Percentiles rank a stretch among this genome's conserved stretches.
phyloP scores from a whole-genome alignment of 1,139 yeast species.

The Geotrichum fermentans region DNA sequence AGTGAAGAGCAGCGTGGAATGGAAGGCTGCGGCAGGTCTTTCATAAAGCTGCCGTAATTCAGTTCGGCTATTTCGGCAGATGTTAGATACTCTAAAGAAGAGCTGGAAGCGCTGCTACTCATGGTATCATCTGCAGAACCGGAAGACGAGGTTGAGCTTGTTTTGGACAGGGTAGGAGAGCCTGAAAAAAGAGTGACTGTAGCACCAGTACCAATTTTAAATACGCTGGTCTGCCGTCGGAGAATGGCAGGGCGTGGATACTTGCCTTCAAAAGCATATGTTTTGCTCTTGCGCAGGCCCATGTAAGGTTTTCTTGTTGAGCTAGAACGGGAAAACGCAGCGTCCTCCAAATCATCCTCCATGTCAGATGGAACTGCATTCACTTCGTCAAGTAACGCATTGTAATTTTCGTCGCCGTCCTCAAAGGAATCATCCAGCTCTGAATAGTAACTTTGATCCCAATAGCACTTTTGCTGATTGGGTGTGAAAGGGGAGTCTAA shows the following conservation, averaged over 20 bases:
- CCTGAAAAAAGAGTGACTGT: slow-evolving; percentile 19
- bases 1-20: slow-evolving; percentile 12
- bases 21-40: slow-evolving; percentile 5
- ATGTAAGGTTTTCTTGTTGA: background rate
- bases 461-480: background rate
- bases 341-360: slow-evolving; percentile 11
- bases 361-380: slow-evolving; percentile 18
- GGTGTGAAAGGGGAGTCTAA: background rate
- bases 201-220: slow-evolving; percentile 10
- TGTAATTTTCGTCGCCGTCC: slow-evolving; percentile 11
- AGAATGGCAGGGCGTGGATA: slow-evolving; percentile 1
- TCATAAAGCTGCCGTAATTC: slow-evolving; percentile 3
- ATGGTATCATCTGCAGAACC: background rate
- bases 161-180: background rate
- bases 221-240: slow-evolving; percentile 16
- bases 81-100: slow-evolving; percentile 4
- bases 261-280: slow-evolving; percentile 18
- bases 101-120: slow-evolving; percentile 4
- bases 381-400: slow-evolving; percentile 20
- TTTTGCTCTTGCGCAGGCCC: slow-evolving; percentile 18
- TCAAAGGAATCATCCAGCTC: background rate
- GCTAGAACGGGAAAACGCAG: background rate
- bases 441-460: background rate
- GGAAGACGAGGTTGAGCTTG: slow-evolving; percentile 8
- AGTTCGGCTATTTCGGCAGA: slow-evolving; percentile 10